Percentiles rank a stretch among this genome's conserved stretches.
Conservation (phyloP, 805 yeast genomes). For the Blastobotrys peoriensis region DNA sequence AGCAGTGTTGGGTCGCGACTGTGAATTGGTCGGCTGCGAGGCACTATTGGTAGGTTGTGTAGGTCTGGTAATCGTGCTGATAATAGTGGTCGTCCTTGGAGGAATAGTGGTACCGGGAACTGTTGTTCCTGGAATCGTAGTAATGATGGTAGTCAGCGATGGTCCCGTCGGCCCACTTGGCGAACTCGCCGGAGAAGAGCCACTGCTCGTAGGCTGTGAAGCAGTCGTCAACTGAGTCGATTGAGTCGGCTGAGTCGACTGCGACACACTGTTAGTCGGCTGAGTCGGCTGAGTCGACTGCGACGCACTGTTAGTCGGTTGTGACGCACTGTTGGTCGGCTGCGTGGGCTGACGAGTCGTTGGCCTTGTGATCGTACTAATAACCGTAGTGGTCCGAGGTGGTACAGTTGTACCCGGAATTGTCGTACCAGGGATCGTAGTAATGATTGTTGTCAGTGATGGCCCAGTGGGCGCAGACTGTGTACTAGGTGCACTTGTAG, state of each 20-base stretch:
- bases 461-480: constrained; percentile 8
- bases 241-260: not conserved
- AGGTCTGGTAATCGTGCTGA: not conserved
- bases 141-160: not conserved
- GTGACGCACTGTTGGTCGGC: constrained; percentile 11
- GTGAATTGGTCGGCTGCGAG: too few species aligned
- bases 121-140: constrained; percentile 20
- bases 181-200: too few species aligned
- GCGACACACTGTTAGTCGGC: not conserved
- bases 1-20: too few species aligned
- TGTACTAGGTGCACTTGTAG: constrained; percentile 15
- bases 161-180: not conserved
- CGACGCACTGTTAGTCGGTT: constrained; percentile 1
- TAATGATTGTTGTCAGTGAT: constrained; percentile 1
- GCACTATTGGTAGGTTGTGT: not conserved
- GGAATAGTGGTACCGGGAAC: constrained; percentile 17
- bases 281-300: not conserved
- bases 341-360: too few species aligned
- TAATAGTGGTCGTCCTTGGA: constrained; percentile 5
- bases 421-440: constrained; percentile 19
- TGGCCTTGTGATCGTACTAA: constrained; percentile 3
- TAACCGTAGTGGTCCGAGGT: constrained; percentile 4
- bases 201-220: not conserved
- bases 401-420: constrained; percentile 16
- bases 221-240: not conserved